A percentile compares a stretch with the other conserved stretches of the same genome.
Evolutionary conservation across 345 rosid genomes (phyloP).

Genomic region (Cochlearia excelsa): DNA sequence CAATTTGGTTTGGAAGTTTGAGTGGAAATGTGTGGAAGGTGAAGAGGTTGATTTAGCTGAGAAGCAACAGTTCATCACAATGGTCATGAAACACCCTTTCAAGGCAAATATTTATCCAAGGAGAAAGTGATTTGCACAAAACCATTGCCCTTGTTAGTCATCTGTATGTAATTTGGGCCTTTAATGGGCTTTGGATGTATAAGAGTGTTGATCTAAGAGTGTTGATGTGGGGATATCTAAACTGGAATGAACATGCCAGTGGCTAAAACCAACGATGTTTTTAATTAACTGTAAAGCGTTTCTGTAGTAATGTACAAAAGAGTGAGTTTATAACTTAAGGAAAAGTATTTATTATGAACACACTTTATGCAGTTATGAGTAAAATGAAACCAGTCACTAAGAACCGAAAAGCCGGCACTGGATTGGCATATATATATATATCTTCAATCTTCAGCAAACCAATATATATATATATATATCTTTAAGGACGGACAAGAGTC

Average conservation of each 20-base stretch:
- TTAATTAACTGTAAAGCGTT: neutral
- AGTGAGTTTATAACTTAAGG: neutral
- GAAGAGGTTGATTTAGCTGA: conserved; percentile 37
- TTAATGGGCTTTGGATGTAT: neutral
- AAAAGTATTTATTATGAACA: conserved; percentile 25
- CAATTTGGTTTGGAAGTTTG: conserved; percentile 39
- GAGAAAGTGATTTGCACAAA: conserved; percentile 17
- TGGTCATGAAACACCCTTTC: conserved; percentile 40
- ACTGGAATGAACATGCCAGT: neutral
- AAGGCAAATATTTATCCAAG: conserved; percentile 27
- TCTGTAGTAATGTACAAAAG: conserved; percentile 29
- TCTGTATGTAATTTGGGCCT: neutral
- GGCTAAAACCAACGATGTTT: too few species aligned
- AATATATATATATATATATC: too few species aligned
- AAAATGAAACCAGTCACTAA: conserved; percentile 34
- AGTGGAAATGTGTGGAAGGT: conserved; percentile 39
- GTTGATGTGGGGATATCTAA: too few species aligned
- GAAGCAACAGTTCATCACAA: conserved; percentile 39
- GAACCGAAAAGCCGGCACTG: conserved; percentile 35
- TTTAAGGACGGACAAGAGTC: conserved; percentile 60
- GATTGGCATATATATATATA: conserved; percentile 27
- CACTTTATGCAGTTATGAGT: neutral
- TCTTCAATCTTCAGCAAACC: conserved; percentile 18
- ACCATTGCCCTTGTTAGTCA: conserved; percentile 1
- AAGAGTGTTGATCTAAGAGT: too few species aligned